Evolutionary conservation across 1,284 basidiomycete species (phyloP), one percentile per base, ranked within the genome.

Genomic region (Ceratobasidium sp.): DNA sequence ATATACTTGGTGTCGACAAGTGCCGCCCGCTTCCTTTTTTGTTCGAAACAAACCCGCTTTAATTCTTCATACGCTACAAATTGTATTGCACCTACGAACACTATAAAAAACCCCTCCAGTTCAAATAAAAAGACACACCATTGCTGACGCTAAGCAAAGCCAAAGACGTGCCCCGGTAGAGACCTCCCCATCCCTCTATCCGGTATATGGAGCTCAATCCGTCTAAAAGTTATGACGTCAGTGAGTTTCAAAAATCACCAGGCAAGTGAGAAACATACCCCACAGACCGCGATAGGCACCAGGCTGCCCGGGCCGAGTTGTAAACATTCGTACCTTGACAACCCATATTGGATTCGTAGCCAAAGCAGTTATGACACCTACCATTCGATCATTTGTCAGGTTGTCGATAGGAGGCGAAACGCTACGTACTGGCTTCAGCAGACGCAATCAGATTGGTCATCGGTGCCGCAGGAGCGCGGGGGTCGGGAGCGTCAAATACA

Each of bases 281-380:
- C 88, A 89, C 67, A 96, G 83, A 3, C 90, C 88, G n/a, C 87
- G 85, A 80, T 97, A 96, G 0, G 92, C 88, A 5, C 80, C 82
- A 36, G 91, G 86, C 72, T 89, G 87, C 72, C 87, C 85, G 28
- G 86, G 80, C 4, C 82, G 84, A 0, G 94, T 93, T 1, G 96
- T 96, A 78, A 98, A 99, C 89, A 99, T 97, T 73, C 97, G 89
- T 6, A 98, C 97, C 83, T 98, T 95, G 74, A 99, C 92, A 12
- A 99, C 94, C 97, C 97, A 99, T 77, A 99, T 90, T 0, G 97
- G 97, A 81, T 99, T 99, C 6, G 97, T 99, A 80, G 98, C 87
- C 74, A 98, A 85, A 0, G 97, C 96, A 1, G 96, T 98, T 36
- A 91, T 89, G 6, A 96, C 93, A 81, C 94, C 94, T 96, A 79